Percentiles rank a stretch among this genome's conserved stretches.
phyloP scores from a whole-genome alignment of 129 eudicot species.

The Mikania micrantha region DNA sequence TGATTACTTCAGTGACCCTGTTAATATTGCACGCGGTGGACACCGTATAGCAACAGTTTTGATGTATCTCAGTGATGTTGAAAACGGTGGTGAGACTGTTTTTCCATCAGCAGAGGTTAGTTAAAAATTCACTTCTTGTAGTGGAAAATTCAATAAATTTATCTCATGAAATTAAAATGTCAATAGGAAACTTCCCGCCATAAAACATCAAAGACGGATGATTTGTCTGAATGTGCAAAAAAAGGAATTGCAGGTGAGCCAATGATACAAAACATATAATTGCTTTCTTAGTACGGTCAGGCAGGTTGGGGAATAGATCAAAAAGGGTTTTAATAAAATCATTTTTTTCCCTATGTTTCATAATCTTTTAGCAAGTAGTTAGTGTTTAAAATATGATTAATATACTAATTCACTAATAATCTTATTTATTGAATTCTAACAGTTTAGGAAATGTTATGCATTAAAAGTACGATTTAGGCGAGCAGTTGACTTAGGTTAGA shows the following conservation, averaged over 20 bases:
- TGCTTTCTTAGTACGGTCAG: neutral
- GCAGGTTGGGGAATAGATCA: neutral
- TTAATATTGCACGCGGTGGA: slow-evolving; percentile 86
- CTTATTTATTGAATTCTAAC: neutral
- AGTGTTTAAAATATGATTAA: neutral
- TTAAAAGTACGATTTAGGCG: neutral
- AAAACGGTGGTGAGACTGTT: slow-evolving; percentile 94
- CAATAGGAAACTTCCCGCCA: slow-evolving; percentile 54
- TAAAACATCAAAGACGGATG: slow-evolving; percentile 39
- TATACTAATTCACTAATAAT: neutral
- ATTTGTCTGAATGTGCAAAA: slow-evolving; percentile 83
- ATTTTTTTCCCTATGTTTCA: no score
- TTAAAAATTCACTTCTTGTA: neutral
- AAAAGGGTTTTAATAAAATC: no score
- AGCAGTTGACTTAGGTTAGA: neutral
- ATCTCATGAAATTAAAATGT: neutral
- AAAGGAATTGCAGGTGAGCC: slow-evolving; percentile 89
- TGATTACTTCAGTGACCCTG: slow-evolving; percentile 82
- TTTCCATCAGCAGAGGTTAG: slow-evolving; percentile 93
- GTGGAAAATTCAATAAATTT: neutral
- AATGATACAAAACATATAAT: neutral
- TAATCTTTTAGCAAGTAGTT: neutral
- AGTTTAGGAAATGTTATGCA: neutral
- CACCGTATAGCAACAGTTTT: slow-evolving; percentile 92
- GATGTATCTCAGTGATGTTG: slow-evolving; percentile 88